Evolutionary conservation across 345 rosid species (phyloP).

Genomic region (Gossypioides kirkii): DNA sequence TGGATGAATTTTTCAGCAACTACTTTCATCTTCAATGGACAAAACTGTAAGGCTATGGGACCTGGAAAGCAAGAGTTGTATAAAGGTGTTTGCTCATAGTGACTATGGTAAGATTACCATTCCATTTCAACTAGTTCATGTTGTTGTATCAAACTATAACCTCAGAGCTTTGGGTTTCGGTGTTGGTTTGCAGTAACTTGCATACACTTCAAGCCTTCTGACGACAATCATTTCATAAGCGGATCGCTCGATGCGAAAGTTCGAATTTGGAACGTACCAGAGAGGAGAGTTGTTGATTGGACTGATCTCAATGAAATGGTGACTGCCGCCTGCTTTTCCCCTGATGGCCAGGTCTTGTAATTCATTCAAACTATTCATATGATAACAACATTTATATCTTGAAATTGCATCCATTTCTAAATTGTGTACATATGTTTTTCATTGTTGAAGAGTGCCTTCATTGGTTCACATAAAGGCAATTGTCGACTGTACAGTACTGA

Average conservation of each 20-base stretch:
- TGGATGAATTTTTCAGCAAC: constrained; percentile 38
- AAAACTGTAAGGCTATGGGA: constrained; percentile 96
- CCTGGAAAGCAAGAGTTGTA: constrained; percentile 65
- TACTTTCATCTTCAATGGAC: constrained; percentile 97
- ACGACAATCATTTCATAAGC: constrained; percentile 81
- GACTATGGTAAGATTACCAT: constrained; percentile 61
- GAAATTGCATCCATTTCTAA: neutral
- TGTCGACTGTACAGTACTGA: constrained; percentile 63
- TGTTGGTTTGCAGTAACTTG: constrained; percentile 61
- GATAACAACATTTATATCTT: too few species aligned
- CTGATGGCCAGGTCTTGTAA: constrained; percentile 74
- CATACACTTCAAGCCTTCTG: constrained; percentile 89
- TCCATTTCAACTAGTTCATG: neutral
- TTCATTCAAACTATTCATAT: neutral
- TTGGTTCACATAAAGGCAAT: constrained; percentile 83
- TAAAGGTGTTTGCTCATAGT: constrained; percentile 85
- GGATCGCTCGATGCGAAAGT: constrained; percentile 95
- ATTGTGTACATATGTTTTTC: neutral
- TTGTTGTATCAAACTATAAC: neutral
- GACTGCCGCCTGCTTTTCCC: constrained; percentile 83
- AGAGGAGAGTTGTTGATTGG: constrained; percentile 73
- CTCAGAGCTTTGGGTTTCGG: constrained; percentile 1
- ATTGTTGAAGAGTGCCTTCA: constrained; percentile 51
- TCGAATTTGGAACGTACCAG: constrained; percentile 77
- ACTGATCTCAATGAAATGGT: constrained; percentile 92